Conservation (phyloP, 495 filamentous ascomycete species). For the Neurospora hispaniola region DNA sequence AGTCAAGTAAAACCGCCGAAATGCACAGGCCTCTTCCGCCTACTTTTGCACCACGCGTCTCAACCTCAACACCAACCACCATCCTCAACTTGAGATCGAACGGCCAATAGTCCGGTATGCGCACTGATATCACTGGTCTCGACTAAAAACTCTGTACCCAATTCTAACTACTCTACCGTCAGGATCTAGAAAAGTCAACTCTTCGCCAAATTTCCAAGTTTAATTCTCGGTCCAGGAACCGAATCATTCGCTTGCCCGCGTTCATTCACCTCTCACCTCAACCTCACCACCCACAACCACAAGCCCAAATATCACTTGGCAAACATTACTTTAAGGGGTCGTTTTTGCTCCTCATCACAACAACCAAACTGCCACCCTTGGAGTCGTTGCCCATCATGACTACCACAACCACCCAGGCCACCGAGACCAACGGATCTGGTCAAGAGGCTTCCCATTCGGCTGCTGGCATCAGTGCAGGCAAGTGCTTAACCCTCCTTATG, state of each 20-base stretch:
- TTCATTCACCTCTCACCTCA: not conserved
- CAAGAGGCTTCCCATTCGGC: constrained; percentile 4
- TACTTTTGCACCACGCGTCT: not conserved
- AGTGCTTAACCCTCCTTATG: not conserved
- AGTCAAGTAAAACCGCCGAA: not conserved
- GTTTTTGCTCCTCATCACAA: not conserved
- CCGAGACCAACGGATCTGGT: constrained; percentile 7
- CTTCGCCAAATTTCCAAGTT: not conserved
- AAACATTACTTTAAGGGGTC: too few relatives aligned
- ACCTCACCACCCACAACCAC: not conserved
- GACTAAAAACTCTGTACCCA: not conserved
- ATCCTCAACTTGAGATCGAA: not conserved
- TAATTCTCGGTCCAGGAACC: not conserved
- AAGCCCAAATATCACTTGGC: not conserved
- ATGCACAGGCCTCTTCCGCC: not conserved
- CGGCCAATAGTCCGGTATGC: not conserved
- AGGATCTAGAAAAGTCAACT: not conserved
- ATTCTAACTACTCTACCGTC: not conserved
- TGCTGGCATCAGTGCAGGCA: constrained; percentile 24
- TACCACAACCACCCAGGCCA: not conserved
- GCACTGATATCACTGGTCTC: not conserved
- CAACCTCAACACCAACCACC: not conserved
- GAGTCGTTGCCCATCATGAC: not conserved
- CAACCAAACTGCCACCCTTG: not conserved
- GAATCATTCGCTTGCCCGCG: not conserved